Evolutionary conservation across 768 basidiomycete genomes (phyloP), one percentile per base, ranked within the genome.

Genomic region (Trametes coccinea): DNA sequence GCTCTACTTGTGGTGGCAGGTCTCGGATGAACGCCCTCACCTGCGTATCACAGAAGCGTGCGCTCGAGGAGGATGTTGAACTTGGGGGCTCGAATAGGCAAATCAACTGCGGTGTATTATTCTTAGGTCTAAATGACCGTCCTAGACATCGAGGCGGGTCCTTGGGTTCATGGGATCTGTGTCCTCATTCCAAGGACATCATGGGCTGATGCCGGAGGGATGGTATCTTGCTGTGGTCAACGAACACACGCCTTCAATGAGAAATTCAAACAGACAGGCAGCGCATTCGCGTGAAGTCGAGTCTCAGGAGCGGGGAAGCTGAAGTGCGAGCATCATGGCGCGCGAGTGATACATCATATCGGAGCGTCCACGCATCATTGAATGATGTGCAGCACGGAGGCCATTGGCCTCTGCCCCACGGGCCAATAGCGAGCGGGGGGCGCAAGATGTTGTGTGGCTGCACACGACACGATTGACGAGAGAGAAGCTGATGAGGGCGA

Each of bases 401-500:
- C 17, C 40, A 60, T 60, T 60, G 59, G 59, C n/a, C 45, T 47
- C 22, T 8, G 16, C 39, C 3, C 16, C 7, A 27, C 16, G 30
- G 46, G 16, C 59, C 59, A 60, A 60, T 60, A 53, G 39, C n/a
- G 34, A 17, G 8, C 3, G 17, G 8, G 33, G 39, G 16, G 16
- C 41, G 54, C 43, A 29, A 48, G 55, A 13, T 16, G 33, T 30
- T 44, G 44, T 41, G 48, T 56, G 60, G 50, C 55, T 62, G 55
- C 55, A 56, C 54, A 56, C 54, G 60, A 61, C 54, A 52, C 49
- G 61, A 51, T 61, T 44, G 54, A 61, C 60, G 60, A 61, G 49
- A 55, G 61, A 62, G 61, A 62, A 62, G 61, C 61, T 62, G 61
- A 62, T 62, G 61, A 62, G 50, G 40, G 41, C 49, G 61, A 50